Evolutionary conservation across 305 asterid species (phyloP).

Genomic region (Lippia alba): DNA sequence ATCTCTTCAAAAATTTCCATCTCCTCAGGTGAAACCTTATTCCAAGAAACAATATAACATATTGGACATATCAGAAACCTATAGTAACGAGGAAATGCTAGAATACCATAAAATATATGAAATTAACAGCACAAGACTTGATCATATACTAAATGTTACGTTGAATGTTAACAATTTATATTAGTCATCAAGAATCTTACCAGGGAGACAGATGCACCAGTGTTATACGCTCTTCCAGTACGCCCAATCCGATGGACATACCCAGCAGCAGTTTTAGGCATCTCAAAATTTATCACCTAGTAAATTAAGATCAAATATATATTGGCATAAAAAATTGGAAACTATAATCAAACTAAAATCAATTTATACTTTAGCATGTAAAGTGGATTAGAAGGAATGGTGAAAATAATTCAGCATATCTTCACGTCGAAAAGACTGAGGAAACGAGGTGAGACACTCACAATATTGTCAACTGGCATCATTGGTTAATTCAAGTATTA

Average conservation of each 20-base stretch:
- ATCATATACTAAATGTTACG: not conserved
- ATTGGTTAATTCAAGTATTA: not conserved
- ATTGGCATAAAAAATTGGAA: not conserved
- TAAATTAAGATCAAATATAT: slow-evolving; percentile 20
- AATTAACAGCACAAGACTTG: slow-evolving; percentile 1
- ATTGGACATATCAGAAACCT: slow-evolving; percentile 7
- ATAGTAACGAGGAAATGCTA: not conserved
- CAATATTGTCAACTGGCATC: no score
- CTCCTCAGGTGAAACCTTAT: slow-evolving; percentile 83
- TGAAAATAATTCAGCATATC: slow-evolving; percentile 14
- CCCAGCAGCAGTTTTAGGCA: slow-evolving; percentile 84
- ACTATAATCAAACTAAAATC: slow-evolving; percentile 8
- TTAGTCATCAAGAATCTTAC: slow-evolving; percentile 52
- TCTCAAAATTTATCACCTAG: slow-evolving; percentile 86
- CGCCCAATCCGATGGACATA: slow-evolving; percentile 98
- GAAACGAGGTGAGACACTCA: no score
- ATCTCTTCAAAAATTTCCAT: slow-evolving; percentile 74
- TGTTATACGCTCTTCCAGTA: slow-evolving; percentile 89
- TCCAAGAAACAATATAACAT: slow-evolving; percentile 25
- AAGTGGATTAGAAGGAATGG: no score
- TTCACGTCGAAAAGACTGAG: slow-evolving; percentile 16
- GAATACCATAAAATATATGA: slow-evolving; percentile 22
- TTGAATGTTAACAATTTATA: slow-evolving; percentile 10
- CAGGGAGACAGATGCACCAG: slow-evolving; percentile 94
- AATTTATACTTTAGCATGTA: not conserved